phyloP scores from a whole-genome alignment of 176 grass and related monocot species.

The Triticum aestivum region IWGSC_CS_RefSeq_v2.1 NC_057805.1:515308109-515308608 shows the following conservation, averaged over 20 bases:
- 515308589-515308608: background rate
- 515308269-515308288: constrained; percentile 33
- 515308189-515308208: constrained; percentile 24
- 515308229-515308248: constrained; percentile 45
- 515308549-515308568: too few relatives aligned
- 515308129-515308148: too few relatives aligned
- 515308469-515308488: background rate
- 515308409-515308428: background rate
- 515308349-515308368: background rate
- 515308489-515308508: too few relatives aligned
- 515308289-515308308: background rate
- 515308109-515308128: too few relatives aligned
- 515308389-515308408: background rate
- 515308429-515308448: background rate
- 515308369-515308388: background rate
- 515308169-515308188: background rate
- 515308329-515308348: constrained; percentile 23
- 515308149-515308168: background rate
- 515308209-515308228: background rate
- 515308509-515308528: too few relatives aligned
- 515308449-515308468: background rate
- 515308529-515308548: too few relatives aligned
- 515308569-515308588: background rate
- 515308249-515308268: constrained; percentile 24
- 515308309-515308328: constrained; percentile 5